phyloP scores from a whole-genome alignment of 208 protist species.

The Trypanosoma platydactyli region DNA sequence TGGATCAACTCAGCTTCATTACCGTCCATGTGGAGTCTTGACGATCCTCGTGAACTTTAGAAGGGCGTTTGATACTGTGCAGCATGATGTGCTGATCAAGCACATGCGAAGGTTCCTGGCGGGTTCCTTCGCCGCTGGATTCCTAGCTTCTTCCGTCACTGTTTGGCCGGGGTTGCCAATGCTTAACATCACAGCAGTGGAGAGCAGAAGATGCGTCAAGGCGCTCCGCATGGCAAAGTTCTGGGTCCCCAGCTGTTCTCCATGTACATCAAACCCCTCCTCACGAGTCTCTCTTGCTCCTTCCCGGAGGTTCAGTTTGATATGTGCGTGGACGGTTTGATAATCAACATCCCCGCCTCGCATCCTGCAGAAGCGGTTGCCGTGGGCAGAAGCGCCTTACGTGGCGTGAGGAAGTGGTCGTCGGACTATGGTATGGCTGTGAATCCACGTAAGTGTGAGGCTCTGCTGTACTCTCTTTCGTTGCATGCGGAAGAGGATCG shows the following conservation, averaged over 20 bases:
- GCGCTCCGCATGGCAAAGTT: constrained; percentile 3
- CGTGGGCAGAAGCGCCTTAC: background rate
- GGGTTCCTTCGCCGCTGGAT: background rate
- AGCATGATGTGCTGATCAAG: constrained; percentile 6
- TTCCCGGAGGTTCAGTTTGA: background rate
- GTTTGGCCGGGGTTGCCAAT: background rate
- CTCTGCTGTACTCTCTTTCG: constrained; percentile 2
- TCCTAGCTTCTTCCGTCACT: background rate
- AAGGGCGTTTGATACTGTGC: background rate
- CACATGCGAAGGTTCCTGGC: background rate
- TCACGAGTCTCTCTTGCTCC: background rate
- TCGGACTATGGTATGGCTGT: background rate
- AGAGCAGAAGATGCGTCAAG: constrained; percentile 1
- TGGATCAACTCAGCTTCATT: background rate
- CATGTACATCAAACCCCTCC: constrained; percentile 5
- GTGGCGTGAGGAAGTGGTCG: background rate
- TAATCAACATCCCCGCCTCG: background rate
- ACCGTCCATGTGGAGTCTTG: background rate
- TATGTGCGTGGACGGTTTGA: constrained; percentile 8
- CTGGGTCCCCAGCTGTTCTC: constrained; percentile 2
- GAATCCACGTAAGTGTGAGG: constrained; percentile 7
- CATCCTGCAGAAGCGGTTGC: background rate
- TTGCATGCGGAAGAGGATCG: constrained; percentile 5
- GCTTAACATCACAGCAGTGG: background rate
- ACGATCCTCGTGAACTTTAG: constrained; percentile 6